Base-by-base conservation (phyloP, 2,329 filamentous ascomycete species). In the Penicillium sp. region DNA sequence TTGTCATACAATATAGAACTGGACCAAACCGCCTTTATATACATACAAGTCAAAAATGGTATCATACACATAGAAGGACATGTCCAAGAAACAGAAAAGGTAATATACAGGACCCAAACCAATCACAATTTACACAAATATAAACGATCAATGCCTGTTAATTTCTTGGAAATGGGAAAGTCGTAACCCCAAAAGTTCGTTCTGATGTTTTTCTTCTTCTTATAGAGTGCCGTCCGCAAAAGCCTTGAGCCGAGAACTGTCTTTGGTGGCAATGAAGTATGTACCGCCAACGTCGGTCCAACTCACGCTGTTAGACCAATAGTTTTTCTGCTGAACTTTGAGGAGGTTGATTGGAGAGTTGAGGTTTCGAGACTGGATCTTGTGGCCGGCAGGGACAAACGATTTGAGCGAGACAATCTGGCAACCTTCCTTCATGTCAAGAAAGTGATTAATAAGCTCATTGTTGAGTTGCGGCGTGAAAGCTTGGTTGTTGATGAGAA, bases 401-500 rank as follows among this genome's bases (percentile, higher is more conserved):
- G 89, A 92, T 77, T 95, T 96, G 58, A 99, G 83, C 51, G 92
- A 96, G 43, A 98, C 89, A 55, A 99, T 90, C 74, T 90, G 89
- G 75, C 90, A 93, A 3, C 93, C 93, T 54, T 90, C 84, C 76
- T 97, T 98, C 61, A 98, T 80, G 69, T 99, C 95, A 59, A 99
- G 80, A 69, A 99, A 98, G 79, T 96, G 91, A 67, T 91, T 87
- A 64, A 93, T 86, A 46, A 99, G 81, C 60, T 87, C 85, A 69
- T 91, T 89, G 76, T 98, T 99, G 54, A 97, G 84, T 66, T 88
- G 83, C 14, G 93, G 88, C 6, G 89, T 93, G 76, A 99, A 99
- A 2, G 92, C 95, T 76, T 98, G 93, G 77, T 99, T 99, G 80
- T 99, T 99, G 67, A 98, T 93, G 26, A 99, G 84, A 19, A 99